phyloP scores from a whole-genome alignment of 148 eudicot genomes.

The Suaeda aralocaspica region DNA sequence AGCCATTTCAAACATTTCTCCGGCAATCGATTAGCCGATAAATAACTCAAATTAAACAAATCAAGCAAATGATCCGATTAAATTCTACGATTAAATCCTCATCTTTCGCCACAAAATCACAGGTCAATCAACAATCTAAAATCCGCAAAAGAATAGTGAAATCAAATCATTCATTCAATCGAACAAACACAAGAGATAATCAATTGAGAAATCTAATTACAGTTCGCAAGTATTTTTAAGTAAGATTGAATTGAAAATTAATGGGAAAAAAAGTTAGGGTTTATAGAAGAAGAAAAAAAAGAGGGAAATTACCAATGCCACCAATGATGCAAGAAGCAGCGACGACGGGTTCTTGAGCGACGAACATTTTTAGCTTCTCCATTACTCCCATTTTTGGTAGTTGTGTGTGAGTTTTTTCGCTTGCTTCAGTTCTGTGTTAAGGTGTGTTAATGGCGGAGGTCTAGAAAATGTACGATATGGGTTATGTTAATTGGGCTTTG shows the following conservation, averaged over 20 bases:
- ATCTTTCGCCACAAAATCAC: not conserved
- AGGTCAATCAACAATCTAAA: not conserved
- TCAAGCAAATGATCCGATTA: not conserved
- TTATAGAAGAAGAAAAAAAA: not conserved
- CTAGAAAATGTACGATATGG: constrained; percentile 2
- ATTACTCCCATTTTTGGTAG: constrained; percentile 52
- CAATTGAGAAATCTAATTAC: not conserved
- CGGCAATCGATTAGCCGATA: not conserved
- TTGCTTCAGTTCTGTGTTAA: not conserved
- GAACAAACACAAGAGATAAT: not conserved
- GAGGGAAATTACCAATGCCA: constrained; percentile 52
- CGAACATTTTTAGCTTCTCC: constrained; percentile 70
- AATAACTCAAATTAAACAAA: not conserved
- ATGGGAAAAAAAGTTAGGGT: constrained; percentile 22
- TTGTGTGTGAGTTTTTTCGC: not conserved
- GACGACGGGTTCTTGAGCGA: constrained; percentile 82
- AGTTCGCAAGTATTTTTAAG: not conserved
- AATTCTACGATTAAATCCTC: not conserved
- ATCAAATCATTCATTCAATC: not conserved
- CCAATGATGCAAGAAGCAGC: constrained; percentile 87
- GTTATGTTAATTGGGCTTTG: not conserved
- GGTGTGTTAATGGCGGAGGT: constrained; percentile 1
- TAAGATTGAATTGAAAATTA: not conserved
- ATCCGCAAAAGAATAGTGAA: too few relatives aligned
- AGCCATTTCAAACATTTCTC: not conserved